Percentiles rank a stretch among this genome's conserved stretches.
Evolutionary conservation across 106 monocot genomes (phyloP).

Genomic region (Vanilla planifolia): DNA sequence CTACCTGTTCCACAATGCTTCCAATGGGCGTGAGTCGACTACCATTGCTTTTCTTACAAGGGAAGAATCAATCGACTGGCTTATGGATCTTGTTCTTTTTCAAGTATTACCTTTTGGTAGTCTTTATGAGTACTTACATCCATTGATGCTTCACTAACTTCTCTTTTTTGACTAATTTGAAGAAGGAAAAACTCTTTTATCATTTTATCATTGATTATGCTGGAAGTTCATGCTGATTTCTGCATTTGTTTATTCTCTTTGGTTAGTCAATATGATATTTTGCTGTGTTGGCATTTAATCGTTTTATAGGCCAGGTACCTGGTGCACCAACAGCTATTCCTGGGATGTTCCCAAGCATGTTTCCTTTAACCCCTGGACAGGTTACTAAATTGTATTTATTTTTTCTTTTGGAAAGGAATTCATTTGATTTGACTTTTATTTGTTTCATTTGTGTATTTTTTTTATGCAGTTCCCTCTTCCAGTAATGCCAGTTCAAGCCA

Average conservation of each 20-base stretch:
- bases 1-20: slow-evolving; percentile 79
- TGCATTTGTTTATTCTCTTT: slow-evolving; percentile 17
- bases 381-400: slow-evolving; percentile 22
- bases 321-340: slow-evolving; percentile 51
- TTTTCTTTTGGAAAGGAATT: background rate
- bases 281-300: slow-evolving; percentile 27
- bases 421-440: background rate
- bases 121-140: slow-evolving; percentile 46
- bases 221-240: slow-evolving; percentile 25
- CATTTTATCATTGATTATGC: slow-evolving; percentile 17
- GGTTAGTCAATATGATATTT: slow-evolving; percentile 14
- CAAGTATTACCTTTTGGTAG: slow-evolving; percentile 61
- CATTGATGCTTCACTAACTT: slow-evolving; percentile 25
- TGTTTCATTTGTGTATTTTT: slow-evolving; percentile 5
- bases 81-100: slow-evolving; percentile 79
- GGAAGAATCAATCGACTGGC: slow-evolving; percentile 64
- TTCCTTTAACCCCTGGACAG: slow-evolving; percentile 55
- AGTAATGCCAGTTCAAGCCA: slow-evolving; percentile 24
- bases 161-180: slow-evolving; percentile 14
- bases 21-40: slow-evolving; percentile 82
- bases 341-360: slow-evolving; percentile 80
- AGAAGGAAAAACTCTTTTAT: slow-evolving; percentile 11
- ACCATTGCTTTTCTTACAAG: slow-evolving; percentile 75
- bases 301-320: slow-evolving; percentile 72
- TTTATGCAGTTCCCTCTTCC: slow-evolving; percentile 15